phyloP scores from a whole-genome alignment of 257 asterid genomes.

The Penstemon davidsonii region DNA sequence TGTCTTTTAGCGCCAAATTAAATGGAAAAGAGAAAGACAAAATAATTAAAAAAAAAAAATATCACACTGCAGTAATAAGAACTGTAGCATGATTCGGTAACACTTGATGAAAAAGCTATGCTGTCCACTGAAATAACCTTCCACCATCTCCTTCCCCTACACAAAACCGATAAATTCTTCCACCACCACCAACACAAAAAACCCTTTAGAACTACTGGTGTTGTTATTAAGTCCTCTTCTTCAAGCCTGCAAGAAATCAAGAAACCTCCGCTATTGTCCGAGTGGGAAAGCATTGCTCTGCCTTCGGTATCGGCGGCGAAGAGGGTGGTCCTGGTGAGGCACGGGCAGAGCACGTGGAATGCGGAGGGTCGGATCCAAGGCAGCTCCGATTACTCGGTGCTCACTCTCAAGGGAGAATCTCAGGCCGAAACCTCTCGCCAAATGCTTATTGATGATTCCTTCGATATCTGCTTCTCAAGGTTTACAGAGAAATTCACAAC shows the following conservation, averaged over 20 bases:
- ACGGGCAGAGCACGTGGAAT: constrained; percentile 98
- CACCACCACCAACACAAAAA: constrained; percentile 20
- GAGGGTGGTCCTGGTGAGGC: constrained; percentile 90
- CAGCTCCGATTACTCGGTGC: constrained; percentile 86
- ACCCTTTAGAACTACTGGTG: neutral
- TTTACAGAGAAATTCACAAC: neutral
- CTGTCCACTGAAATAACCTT: constrained; percentile 43
- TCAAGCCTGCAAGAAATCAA: constrained; percentile 42
- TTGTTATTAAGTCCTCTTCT: constrained; percentile 21
- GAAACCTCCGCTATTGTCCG: constrained; percentile 26
- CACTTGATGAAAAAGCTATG: constrained; percentile 27
- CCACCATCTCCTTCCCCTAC: constrained; percentile 31
- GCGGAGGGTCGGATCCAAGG: constrained; percentile 98
- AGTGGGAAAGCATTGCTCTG: constrained; percentile 51
- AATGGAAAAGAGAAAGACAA: neutral
- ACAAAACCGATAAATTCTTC: constrained; percentile 28
- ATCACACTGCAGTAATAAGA: too few relatives aligned
- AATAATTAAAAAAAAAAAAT: neutral
- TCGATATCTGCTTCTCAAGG: constrained; percentile 90
- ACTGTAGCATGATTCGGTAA: too few relatives aligned
- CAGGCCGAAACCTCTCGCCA: constrained; percentile 92
- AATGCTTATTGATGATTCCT: constrained; percentile 87
- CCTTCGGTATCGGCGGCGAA: constrained; percentile 70
- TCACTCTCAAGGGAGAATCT: constrained; percentile 79
- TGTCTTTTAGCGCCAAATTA: constrained; percentile 45